Percentiles rank a stretch among this genome's conserved stretches.
Evolutionary conservation across 1,284 basidiomycete genomes (phyloP).

Genomic region (Cutaneotrichosporon spelunceum): DNA sequence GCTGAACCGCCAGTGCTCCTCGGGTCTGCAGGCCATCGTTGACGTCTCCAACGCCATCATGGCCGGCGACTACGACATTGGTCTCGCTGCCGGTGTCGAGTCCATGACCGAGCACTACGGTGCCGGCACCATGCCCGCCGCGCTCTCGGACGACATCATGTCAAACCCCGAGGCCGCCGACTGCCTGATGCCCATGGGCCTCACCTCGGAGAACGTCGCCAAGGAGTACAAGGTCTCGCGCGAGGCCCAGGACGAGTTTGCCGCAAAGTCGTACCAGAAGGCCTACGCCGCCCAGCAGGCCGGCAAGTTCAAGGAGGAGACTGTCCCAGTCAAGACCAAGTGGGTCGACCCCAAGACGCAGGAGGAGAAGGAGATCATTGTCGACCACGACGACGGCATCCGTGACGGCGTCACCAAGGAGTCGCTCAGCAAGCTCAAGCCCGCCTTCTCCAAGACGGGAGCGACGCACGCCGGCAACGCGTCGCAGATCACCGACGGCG

Average conservation of each 20-base stretch:
- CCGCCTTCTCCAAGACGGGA: conserved; percentile 86
- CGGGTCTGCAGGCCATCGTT: conserved; percentile 81
- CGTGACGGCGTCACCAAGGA: conserved; percentile 85
- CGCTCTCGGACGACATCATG: conserved; percentile 77
- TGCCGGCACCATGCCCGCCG: conserved; percentile 65
- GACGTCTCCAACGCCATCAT: conserved; percentile 86
- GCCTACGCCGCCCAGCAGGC: conserved; percentile 81
- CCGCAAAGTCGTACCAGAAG: conserved; percentile 76
- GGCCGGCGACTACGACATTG: conserved; percentile 82
- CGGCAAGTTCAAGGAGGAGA: conserved; percentile 89
- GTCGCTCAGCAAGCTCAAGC: conserved; percentile 84
- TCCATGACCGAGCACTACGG: conserved; percentile 89
- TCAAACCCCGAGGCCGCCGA: conserved; percentile 75
- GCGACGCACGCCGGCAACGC: conserved; percentile 88
- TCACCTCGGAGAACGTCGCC: conserved; percentile 94
- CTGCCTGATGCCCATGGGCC: conserved; percentile 89
- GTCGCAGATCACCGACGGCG: conserved; percentile 95
- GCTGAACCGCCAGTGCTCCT: conserved; percentile 92
- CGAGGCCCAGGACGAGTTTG: conserved; percentile 78
- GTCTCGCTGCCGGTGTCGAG: conserved; percentile 93
- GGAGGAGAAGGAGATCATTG: conserved; percentile 70
- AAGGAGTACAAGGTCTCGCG: conserved; percentile 75
- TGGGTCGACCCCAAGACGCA: conserved; percentile 81
- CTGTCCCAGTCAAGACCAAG: conserved; percentile 70
- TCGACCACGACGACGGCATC: conserved; percentile 88